Base-by-base conservation (phyloP, 768 basidiomycete species). In the Boletus tylopilopsis region DNA sequence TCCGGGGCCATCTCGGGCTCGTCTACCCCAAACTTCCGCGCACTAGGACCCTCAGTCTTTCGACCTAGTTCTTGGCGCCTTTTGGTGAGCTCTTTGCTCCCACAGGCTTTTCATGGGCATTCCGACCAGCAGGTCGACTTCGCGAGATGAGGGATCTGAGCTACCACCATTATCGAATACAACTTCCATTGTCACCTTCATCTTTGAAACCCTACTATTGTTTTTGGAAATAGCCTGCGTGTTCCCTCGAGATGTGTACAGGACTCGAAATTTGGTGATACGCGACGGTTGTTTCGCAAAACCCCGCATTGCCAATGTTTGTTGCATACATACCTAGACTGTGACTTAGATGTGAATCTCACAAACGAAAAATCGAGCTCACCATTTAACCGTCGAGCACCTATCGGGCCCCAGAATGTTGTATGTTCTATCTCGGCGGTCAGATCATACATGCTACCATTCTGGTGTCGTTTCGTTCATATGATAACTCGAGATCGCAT, bases 211-310 rank as follows among this genome's bases (percentile, higher is more conserved):
- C 0, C 77, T 77, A 3, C 58, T 61, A 45, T 71, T 67, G 36
- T 55, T 49, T 47, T 56, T 49, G 13, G 58, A 16, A 6, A 47
- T 51, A 35, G 56, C 65, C 2, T 59, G 59, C 21, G 61, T 53
- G 55, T 88, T 90, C 12, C 80, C 77, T 35, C 76, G 78, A 46
- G 85, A 87, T 9, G 80, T 75, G 51, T 88, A 92, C 32, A 80
- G 42, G 0, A 90, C 80, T 16, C 87, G 82, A 12, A 94, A 74
- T 64, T 90, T 91, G 58, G 82, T 74, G 15, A 80, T 68, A 67
- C 93, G 91, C 22, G 85, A 68, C 2, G 95, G 73, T 3, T 76
- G 68, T 59, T 94, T 94, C 2, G 90, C 84, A 50, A 85, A 87
- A 0, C 68, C 64, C 0, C n/a, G n/a, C n/a, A n/a, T n/a, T n/a